Conservation (phyloP, 2,329 filamentous ascomycete species). For the Fusarium goolgardi region DNA sequence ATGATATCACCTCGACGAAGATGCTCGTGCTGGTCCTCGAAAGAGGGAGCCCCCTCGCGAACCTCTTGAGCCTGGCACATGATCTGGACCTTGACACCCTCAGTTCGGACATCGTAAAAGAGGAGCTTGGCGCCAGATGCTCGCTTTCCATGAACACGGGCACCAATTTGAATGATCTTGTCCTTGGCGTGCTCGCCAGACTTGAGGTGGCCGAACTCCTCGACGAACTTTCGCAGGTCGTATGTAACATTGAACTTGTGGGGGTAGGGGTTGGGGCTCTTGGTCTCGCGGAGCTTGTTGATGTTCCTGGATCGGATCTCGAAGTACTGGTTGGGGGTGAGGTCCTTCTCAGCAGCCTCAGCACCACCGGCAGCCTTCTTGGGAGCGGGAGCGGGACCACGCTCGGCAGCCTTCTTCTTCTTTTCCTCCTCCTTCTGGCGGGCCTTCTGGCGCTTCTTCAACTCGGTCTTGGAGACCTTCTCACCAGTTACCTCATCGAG, state of each 20-base stretch:
- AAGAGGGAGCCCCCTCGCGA: slow-evolving; percentile 72
- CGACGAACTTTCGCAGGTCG: slow-evolving; percentile 81
- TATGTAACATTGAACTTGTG: slow-evolving; percentile 91
- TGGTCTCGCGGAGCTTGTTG: slow-evolving; percentile 56
- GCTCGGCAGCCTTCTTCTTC: slow-evolving; percentile 82
- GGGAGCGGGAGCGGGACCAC: slow-evolving; percentile 75
- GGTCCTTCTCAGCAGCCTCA: slow-evolving; percentile 70
- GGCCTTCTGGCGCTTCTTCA: slow-evolving; percentile 97
- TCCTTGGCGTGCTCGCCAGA: slow-evolving; percentile 86
- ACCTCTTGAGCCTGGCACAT: slow-evolving; percentile 90
- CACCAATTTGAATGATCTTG: slow-evolving; percentile 80
- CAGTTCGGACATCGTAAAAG: slow-evolving; percentile 78
- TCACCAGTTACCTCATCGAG: slow-evolving; percentile 96
- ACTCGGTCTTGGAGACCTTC: slow-evolving; percentile 81
- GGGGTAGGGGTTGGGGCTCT: slow-evolving; percentile 72
- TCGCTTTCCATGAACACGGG: slow-evolving; percentile 90
- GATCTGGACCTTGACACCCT: slow-evolving; percentile 80
- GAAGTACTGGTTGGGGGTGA: slow-evolving; percentile 80
- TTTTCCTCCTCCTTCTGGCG: slow-evolving; percentile 89
- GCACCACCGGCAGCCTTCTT: slow-evolving; percentile 58
- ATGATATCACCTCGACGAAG: slow-evolving; percentile 93
- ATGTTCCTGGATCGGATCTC: slow-evolving; percentile 91
- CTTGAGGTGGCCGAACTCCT: slow-evolving; percentile 83
- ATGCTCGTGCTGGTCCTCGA: slow-evolving; percentile 89
- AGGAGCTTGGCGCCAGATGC: slow-evolving; percentile 84